Percentiles rank a stretch among this genome's conserved stretches.
Conservation (phyloP, 768 basidiomycete genomes). For the Cytidiella melzeri region DNA sequence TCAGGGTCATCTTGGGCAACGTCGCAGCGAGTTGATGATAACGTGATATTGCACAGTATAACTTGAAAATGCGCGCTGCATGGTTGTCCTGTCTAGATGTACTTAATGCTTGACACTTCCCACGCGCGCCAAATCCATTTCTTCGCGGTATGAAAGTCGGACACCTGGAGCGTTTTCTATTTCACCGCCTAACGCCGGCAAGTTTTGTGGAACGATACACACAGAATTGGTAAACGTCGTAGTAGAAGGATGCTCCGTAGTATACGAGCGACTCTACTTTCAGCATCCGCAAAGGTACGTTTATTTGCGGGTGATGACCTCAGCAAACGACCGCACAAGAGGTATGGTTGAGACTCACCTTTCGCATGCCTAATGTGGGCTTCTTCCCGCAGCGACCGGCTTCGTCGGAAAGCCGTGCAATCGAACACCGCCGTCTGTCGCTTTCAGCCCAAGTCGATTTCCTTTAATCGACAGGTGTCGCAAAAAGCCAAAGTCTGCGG, state of each 20-base stretch:
- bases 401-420: constrained; percentile 20
- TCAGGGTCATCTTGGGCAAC: constrained; percentile 18
- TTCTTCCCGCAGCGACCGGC: constrained; percentile 16
- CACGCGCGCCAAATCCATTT: constrained; percentile 12
- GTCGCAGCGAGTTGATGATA: constrained; percentile 19
- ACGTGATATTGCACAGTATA: constrained; percentile 25
- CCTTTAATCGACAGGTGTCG: constrained; percentile 16
- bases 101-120: constrained; percentile 12
- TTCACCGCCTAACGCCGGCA: not conserved
- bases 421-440: constrained; percentile 15
- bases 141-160: constrained; percentile 12
- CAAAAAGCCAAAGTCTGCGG: constrained; percentile 20
- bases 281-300: constrained; percentile 21
- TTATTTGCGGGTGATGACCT: constrained; percentile 11
- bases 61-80: constrained; percentile 25
- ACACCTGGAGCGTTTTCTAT: constrained; percentile 17
- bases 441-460: constrained; percentile 15
- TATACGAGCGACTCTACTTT: constrained; percentile 22
- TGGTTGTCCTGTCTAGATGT: constrained; percentile 20
- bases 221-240: constrained; percentile 27
- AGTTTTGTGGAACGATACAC: constrained; percentile 5
- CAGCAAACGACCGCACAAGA: not conserved
- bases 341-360: constrained; percentile 14
- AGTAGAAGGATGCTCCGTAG: constrained; percentile 24
- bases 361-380: constrained; percentile 21